Conservation (phyloP, 768 basidiomycete genomes). For the Phallus indusiatus region DNA sequence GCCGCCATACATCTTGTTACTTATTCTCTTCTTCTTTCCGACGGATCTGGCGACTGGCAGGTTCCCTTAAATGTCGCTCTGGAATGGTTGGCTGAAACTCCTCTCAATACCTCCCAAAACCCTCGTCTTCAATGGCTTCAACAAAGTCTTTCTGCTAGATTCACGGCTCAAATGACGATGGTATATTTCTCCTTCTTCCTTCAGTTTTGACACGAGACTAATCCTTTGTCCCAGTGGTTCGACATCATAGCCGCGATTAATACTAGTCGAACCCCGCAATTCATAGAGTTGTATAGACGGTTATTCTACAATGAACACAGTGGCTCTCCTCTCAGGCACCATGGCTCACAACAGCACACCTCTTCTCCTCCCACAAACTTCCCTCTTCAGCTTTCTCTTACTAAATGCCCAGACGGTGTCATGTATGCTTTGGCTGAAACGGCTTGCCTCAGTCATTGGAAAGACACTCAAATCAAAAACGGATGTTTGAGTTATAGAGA, state of each 20-base stretch:
- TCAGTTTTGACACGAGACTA: too few species aligned
- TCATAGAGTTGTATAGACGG: conserved; percentile 54
- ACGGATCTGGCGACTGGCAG: conserved; percentile 62
- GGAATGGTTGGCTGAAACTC: conserved; percentile 67
- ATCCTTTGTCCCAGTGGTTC: conserved; percentile 53
- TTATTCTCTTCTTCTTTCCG: conserved; percentile 62
- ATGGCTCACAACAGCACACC: conserved; percentile 25
- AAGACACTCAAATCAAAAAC: conserved; percentile 49
- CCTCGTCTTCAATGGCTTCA: conserved; percentile 47
- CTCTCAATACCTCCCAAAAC: conserved; percentile 54
- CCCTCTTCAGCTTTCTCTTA: conserved; percentile 28
- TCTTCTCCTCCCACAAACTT: conserved; percentile 20
- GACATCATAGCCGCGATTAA: conserved; percentile 61
- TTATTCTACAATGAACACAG: conserved; percentile 35
- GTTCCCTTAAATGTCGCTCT: conserved; percentile 58
- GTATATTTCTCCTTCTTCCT: conserved; percentile 34
- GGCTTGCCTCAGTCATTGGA: conserved; percentile 70
- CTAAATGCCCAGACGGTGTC: conserved; percentile 73
- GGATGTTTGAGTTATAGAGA: conserved; percentile 66
- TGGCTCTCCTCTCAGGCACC: conserved; percentile 19
- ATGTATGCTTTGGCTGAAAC: conserved; percentile 68
- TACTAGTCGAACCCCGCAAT: conserved; percentile 54
- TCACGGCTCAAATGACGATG: conserved; percentile 62
- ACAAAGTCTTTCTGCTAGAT: conserved; percentile 44
- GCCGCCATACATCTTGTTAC: conserved; percentile 72